Evolutionary conservation across 352 stramenopile genomes (phyloP), one percentile per base, ranked within the genome.

Genomic region (Globisporangium cystogenes): DNA sequence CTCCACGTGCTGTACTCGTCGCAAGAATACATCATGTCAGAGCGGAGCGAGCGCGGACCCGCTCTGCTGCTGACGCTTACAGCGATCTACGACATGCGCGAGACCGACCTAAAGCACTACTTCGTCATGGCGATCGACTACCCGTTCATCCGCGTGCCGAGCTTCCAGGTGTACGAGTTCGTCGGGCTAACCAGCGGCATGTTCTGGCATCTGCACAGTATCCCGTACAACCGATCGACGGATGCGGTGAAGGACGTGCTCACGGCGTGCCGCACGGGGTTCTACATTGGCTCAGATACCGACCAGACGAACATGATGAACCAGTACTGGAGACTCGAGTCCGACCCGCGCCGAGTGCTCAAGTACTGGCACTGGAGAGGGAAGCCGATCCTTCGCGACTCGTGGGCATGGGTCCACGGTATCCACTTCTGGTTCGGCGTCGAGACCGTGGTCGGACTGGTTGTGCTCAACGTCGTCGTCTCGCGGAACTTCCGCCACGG

Each of bases 221-320:
- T 60, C n/a, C 26, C 54, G 21, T 23, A 24, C 15, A 7, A 50
- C 23, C 54, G 11, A 10, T 1, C 26, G 3, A 11, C 7, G 1
- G 36, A 56, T 7, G 14, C n/a, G 1, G 24, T 50, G 0, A 63
- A 67, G 21, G 5, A 20, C 5, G 35, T 81, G 15, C 54, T 59
- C 5, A 68, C 71, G 7, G 55, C 68, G n/a, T 50, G 58, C 26
- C 60, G 60, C n/a, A 61, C 59, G 0, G 73, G 73, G 0, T 75
- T 81, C 48, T 76, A 69, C 21, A 48, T 70, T 29, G 18, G 59
- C 2, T 48, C 57, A 3, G 36, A 53, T 15, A 49, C 63, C 1
- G 55, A 67, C n/a, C 70, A 81, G 35, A 66, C 65, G 0, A 81
- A 81, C 40, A 50, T 71, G 15, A 63, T 69, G 43, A 61, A 57